Evolutionary conservation across 345 rosid genomes (phyloP).

Genomic region (Acer saccharum): DNA sequence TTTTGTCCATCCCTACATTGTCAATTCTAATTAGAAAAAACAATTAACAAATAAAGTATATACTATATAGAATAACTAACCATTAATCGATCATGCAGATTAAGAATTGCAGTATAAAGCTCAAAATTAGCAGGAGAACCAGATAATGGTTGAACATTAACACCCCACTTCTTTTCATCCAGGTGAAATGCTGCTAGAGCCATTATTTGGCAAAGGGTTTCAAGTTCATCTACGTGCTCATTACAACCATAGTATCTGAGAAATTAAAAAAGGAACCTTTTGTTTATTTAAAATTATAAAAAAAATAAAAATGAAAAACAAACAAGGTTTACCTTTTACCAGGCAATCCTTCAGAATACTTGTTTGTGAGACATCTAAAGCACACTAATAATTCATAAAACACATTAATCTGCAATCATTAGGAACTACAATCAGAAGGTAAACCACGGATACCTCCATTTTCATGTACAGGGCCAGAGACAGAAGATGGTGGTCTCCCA

Average conservation of each 20-base stretch:
- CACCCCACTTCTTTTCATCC: conserved; percentile 82
- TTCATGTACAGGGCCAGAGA: conserved; percentile 51
- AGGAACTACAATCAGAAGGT: not conserved
- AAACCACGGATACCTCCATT: conserved; percentile 43
- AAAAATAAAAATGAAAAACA: conserved; percentile 9
- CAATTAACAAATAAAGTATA: not conserved
- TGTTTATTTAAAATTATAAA: not conserved
- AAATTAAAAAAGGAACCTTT: not conserved
- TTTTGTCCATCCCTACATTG: conserved; percentile 13
- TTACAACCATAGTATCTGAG: conserved; percentile 94
- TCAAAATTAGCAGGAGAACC: conserved; percentile 98
- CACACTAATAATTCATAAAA: not conserved
- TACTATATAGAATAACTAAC: conserved; percentile 28
- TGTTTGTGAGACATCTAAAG: conserved; percentile 55
- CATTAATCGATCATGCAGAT: conserved; percentile 92
- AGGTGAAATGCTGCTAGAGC: conserved; percentile 81
- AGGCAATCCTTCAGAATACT: conserved; percentile 93
- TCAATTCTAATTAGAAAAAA: not conserved
- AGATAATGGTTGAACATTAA: conserved; percentile 93
- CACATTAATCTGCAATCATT: not conserved
- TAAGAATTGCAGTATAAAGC: conserved; percentile 88
- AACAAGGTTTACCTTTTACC: conserved; percentile 73
- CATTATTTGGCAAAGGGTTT: conserved; percentile 82
- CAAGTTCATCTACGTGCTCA: conserved; percentile 85
- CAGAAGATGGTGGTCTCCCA: conserved; percentile 57